These are phyloP conservation scores for Backusella liffmaniae DNA, from an alignment of 192 early-diverging fungal species.

Conservation along the genomic window DNA sequence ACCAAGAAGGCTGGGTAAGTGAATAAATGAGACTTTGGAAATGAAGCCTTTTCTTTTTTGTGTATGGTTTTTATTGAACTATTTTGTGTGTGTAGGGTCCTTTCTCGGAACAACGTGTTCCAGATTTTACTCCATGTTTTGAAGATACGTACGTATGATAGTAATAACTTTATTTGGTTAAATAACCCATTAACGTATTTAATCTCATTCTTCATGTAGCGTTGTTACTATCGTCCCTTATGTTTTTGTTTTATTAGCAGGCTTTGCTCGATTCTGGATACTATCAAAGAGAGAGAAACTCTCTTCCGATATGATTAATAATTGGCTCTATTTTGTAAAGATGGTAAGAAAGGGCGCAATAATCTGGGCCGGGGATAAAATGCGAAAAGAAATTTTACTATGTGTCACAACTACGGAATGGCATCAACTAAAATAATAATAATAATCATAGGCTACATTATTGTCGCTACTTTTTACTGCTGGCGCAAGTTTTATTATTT, in stretches of 20 bases:
- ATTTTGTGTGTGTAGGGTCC: conserved; percentile 23
- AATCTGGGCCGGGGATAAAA: not conserved
- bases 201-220: not conserved
- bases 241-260: conserved; percentile 33
- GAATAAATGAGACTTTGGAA: not conserved
- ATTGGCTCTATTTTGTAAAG: conserved; percentile 38
- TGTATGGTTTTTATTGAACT: not conserved
- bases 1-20: conserved; percentile 48
- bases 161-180: not conserved
- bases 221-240: not conserved
- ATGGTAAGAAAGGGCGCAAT: conserved; percentile 21
- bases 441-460: not conserved
- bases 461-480: not conserved
- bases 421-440: not conserved
- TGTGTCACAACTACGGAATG: not conserved
- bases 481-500: not conserved
- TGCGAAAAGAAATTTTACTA: not conserved
- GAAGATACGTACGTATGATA: conserved; percentile 26
- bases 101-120: conserved; percentile 6
- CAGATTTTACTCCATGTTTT: conserved; percentile 33
- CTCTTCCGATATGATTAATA: conserved; percentile 28
- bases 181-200: not conserved
- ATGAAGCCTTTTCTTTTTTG: not conserved
- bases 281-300: conserved; percentile 30
- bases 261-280: conserved; percentile 38